Base-by-base conservation (phyloP, 805 yeast genomes). In the Cyberlindnera xylosilytica region DNA sequence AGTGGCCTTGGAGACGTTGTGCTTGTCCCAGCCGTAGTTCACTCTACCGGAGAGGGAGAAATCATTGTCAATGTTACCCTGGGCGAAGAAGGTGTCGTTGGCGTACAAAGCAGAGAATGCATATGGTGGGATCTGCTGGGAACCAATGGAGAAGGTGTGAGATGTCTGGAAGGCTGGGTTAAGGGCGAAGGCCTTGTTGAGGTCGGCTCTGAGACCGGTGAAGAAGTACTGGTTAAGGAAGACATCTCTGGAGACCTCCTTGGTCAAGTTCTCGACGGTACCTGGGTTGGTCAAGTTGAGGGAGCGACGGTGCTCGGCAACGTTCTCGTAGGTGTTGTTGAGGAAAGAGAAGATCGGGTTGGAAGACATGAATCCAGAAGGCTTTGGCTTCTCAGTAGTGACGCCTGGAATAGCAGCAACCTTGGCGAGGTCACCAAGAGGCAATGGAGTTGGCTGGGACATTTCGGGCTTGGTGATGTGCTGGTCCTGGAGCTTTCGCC, bases 81-180 rank as follows among this genome's bases (percentile, higher is more conserved):
- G 98, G 54, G 86, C 74, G 60, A 93, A 85, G 59, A 82, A 73
- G 56, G 79, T 77, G 61, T 91, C 97, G 49, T 83, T 81, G 49
- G 95, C 97, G 65, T 81, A 89, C 57, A 91, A 74, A 35, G 96
- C 91, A 45, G 88, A 79, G 64, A 91, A 87, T 22, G 96, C 90
- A 65, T 93, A 93, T 52, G 93, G 83, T 39, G 97, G 96, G 65
- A 87, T 73, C 36, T 79, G 78, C 52, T 82, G 81, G 44, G 95
- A 84, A 37, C 98, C 98, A 53, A 87, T 73, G 30, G 95, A 76
- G 61, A 93, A 84, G 47, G 96, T 83, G 65, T 93, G 99, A 50
- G 96, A 84, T 45, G 95, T 86, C 75, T 93, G 98, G 83, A 93
- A 93, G 45, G 87, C 90, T 45, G 99, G 99, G 68, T 81, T 82